Conservation (phyloP, 2,329 filamentous ascomycete species). For the Sarocladiaceae sp. region DNA sequence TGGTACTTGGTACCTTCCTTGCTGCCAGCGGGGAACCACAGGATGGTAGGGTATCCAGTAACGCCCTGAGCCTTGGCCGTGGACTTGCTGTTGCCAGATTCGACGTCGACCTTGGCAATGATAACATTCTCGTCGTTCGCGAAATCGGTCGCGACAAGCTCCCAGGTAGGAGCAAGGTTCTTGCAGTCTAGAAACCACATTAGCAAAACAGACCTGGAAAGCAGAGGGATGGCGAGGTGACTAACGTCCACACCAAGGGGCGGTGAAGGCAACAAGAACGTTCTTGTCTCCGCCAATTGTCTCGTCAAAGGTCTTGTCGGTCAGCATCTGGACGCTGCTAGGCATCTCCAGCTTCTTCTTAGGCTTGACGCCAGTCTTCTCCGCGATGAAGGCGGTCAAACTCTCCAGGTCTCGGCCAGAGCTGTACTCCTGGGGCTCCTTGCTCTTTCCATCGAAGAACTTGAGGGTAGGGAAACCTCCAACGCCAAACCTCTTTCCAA, state of each 20-base stretch:
- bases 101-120: slow-evolving; percentile 93
- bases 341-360: slow-evolving; percentile 69
- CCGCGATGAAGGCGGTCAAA: slow-evolving; percentile 69
- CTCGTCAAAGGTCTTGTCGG: slow-evolving; percentile 70
- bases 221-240: slow-evolving; percentile 23
- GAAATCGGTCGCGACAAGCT: slow-evolving; percentile 78
- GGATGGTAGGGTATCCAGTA: slow-evolving; percentile 90
- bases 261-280: slow-evolving; percentile 93
- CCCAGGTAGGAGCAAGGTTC: slow-evolving; percentile 82
- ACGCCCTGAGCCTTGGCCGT: slow-evolving; percentile 71
- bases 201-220: background rate
- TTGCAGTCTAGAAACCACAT: slow-evolving; percentile 78
- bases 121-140: slow-evolving; percentile 69
- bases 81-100: slow-evolving; percentile 77
- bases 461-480: slow-evolving; percentile 97
- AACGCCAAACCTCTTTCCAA: slow-evolving; percentile 82
- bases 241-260: slow-evolving; percentile 97
- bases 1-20: slow-evolving; percentile 65
- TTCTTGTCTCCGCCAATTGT: slow-evolving; percentile 79
- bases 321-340: slow-evolving; percentile 74
- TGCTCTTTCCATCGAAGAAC: slow-evolving; percentile 94
- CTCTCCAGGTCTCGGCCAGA: slow-evolving; percentile 84
- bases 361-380: slow-evolving; percentile 80
- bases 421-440: slow-evolving; percentile 77
- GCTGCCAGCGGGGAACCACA: slow-evolving; percentile 88